phyloP scores from a whole-genome alignment of 345 rosid genomes.

The Fremontodendron californicum region DNA sequence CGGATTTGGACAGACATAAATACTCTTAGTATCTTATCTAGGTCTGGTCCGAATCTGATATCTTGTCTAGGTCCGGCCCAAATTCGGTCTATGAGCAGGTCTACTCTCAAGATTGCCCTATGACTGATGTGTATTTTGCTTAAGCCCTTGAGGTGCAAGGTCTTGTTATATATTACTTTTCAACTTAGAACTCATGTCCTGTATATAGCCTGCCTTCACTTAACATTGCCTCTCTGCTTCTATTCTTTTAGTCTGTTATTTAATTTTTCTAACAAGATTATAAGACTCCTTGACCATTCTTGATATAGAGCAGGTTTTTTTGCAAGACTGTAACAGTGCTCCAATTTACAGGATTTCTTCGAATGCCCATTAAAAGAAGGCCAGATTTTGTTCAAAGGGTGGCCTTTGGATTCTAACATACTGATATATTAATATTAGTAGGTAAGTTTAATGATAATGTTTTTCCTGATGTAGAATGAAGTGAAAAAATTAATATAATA shows the following conservation, averaged over 20 bases:
- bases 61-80: too few relatives aligned
- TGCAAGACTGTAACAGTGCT: slow-evolving; percentile 84
- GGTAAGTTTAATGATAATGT: neutral
- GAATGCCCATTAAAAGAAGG: slow-evolving; percentile 85
- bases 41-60: too few relatives aligned
- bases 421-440: neutral
- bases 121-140: too few relatives aligned
- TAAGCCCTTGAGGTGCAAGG: too few relatives aligned
- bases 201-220: neutral
- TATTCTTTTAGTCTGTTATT: neutral
- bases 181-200: too few relatives aligned
- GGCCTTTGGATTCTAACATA: slow-evolving; percentile 61
- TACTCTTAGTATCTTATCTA: too few relatives aligned
- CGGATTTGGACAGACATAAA: too few relatives aligned
- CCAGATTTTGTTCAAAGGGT: slow-evolving; percentile 82
- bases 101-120: too few relatives aligned
- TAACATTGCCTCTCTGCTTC: neutral
- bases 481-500: too few relatives aligned
- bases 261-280: neutral
- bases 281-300: slow-evolving; percentile 39
- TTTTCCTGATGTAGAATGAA: too few relatives aligned
- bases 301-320: slow-evolving; percentile 72
- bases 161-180: too few relatives aligned
- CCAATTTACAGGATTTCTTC: slow-evolving; percentile 80
- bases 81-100: too few relatives aligned